Evolutionary conservation across 768 basidiomycete species (phyloP).

Genomic region (Xanthoconium stramineum): DNA sequence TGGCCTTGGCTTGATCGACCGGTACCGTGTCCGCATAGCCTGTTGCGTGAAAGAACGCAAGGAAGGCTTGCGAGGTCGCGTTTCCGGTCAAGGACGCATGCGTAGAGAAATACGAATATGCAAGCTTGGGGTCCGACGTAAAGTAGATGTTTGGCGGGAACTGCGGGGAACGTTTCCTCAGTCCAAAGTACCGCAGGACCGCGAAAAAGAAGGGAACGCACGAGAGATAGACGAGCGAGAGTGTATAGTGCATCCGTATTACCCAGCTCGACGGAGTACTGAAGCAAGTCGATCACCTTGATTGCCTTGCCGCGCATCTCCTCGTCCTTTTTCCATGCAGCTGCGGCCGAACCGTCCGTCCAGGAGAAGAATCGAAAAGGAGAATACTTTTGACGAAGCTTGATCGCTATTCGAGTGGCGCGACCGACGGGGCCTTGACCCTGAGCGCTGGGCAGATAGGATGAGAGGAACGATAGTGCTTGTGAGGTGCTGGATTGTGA

Average conservation of each 20-base stretch:
- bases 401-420: conserved; percentile 61
- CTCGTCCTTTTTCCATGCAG: conserved; percentile 57
- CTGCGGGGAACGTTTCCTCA: conserved; percentile 32
- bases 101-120: conserved; percentile 57
- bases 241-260: conserved; percentile 69
- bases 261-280: conserved; percentile 79
- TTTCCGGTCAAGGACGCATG: conserved; percentile 76
- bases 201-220: conserved; percentile 33
- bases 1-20: conserved; percentile 74
- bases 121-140: conserved; percentile 53
- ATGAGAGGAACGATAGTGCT: conserved; percentile 53
- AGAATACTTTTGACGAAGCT: conserved; percentile 60
- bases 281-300: conserved; percentile 76
- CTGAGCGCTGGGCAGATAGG: conserved; percentile 67
- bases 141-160: conserved; percentile 74
- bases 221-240: conserved; percentile 65
- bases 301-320: conserved; percentile 69
- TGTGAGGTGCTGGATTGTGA: conserved; percentile 37
- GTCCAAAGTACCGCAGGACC: neutral
- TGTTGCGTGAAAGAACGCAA: conserved; percentile 88
- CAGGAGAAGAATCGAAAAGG: conserved; percentile 44
- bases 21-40: conserved; percentile 68
- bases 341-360: conserved; percentile 38
- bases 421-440: conserved; percentile 76
- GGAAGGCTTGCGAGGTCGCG: conserved; percentile 78